Evolutionary conservation across 192 early-diverging fungal species (phyloP), one percentile per base, ranked within the genome.

Genomic region (Haplosporangium gracile): DNA sequence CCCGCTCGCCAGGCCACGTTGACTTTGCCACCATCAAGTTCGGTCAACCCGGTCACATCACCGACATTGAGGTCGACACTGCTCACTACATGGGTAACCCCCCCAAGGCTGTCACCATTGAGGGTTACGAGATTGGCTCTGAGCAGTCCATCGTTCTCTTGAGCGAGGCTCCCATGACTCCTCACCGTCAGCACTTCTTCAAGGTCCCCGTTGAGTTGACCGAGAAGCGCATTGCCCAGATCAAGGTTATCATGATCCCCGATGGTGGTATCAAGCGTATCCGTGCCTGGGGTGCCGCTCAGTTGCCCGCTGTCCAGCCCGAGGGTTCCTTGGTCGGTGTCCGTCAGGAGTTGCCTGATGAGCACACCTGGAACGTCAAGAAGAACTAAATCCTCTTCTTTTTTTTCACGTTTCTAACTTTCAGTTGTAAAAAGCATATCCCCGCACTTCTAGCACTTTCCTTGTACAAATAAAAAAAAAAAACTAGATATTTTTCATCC

Each of bases 241-340:
- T 86, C 72, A 55, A 86, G 76, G 79, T 95, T 88, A 68, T 77
- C 39, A 93, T 96, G 89, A 95, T 92, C 83, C 93, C 95, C 40
- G 97, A 99, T 88, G 97, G 98, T 53, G 97, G 97, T 51, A 88
- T 98, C 80, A 95, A 96, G 90, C 94, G 98, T 79, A 88, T 99
- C 70, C 94, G 98, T 76, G 87, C 96, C 75, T 94, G 90, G 88
- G 97, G 97, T 72, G 91, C 88, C 39, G 85, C 88, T 70, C 85
- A 88, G 53, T 72, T 87, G 45, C 82, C 88, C 42, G 88, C 84
- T 51, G 79, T 86, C 55, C 74, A 81, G 71, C 84, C 84, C 26
- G 75, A 81, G 74, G 53, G 36, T 40, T 86, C 84, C 22, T 80
- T 86, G 71, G 26, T 86, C 51, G 84, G 84, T 47, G 84, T 86